Conservation (phyloP, 306 rosid genomes). For the Quercus parvula region DNA sequence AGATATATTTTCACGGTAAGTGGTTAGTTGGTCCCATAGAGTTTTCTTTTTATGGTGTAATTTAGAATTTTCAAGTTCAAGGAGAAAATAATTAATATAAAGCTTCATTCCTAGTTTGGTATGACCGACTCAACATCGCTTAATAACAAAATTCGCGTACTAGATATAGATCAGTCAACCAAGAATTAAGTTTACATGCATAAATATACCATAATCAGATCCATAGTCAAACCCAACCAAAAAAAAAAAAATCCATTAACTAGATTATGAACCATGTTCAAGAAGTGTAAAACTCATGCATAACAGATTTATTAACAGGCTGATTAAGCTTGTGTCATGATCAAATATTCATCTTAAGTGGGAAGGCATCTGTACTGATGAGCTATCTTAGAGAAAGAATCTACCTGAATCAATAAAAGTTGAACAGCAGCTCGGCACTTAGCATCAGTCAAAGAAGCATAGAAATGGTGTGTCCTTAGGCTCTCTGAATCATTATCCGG, state of each 20-base stretch:
- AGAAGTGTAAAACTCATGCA: background rate
- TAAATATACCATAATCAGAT: background rate
- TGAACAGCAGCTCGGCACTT: constrained; percentile 98
- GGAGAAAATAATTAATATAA: background rate
- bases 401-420: constrained; percentile 92
- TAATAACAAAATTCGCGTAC: background rate
- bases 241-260: background rate
- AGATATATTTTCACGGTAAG: too few relatives aligned
- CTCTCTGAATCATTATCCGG: constrained; percentile 48
- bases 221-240: background rate
- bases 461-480: constrained; percentile 39
- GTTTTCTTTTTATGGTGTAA: background rate
- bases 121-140: background rate
- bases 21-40: too few relatives aligned
- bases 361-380: background rate
- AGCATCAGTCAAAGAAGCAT: constrained; percentile 61
- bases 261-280: background rate
- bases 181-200: background rate
- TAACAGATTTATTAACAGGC: background rate
- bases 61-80: background rate
- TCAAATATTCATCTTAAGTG: background rate
- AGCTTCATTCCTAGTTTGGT: background rate
- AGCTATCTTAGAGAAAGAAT: constrained; percentile 22
- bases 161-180: too few relatives aligned
- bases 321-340: background rate